Percentiles rank a stretch among this genome's conserved stretches.
Evolutionary conservation across 331 rosid genomes (phyloP).

Genomic region (Arachis monticola): DNA sequence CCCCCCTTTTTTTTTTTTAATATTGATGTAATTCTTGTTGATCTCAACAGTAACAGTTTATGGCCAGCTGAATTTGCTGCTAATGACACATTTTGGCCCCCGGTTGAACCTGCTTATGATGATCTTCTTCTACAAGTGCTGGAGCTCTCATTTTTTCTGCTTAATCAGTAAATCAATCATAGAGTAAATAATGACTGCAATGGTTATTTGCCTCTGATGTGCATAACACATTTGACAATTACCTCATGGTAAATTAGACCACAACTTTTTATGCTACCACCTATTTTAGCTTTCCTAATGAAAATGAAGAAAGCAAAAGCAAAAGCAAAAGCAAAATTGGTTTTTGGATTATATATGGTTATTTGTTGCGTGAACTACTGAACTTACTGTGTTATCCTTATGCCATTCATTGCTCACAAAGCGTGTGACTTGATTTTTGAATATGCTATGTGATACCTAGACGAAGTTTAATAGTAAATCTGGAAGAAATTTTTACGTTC

Average conservation of each 20-base stretch:
- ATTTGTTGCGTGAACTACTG: background rate
- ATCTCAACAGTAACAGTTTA: conserved; percentile 40
- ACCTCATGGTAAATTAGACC: background rate
- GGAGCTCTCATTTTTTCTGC: conserved; percentile 7
- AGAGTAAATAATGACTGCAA: conserved; percentile 1
- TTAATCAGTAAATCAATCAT: background rate
- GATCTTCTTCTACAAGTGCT: background rate
- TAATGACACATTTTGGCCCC: background rate
- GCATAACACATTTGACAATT: background rate
- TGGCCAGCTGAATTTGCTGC: conserved; percentile 21
- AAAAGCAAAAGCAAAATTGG: background rate
- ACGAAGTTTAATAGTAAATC: background rate
- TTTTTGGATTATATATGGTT: background rate
- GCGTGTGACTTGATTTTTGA: background rate
- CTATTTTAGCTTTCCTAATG: background rate
- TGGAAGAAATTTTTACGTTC: too few species aligned
- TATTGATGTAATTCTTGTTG: conserved; percentile 1
- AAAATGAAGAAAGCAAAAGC: conserved; percentile 1
- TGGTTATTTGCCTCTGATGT: background rate
- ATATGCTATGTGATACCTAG: too few species aligned
- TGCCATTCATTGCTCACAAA: conserved; percentile 1
- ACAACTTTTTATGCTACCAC: background rate
- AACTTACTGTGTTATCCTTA: background rate
- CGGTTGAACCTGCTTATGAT: background rate
- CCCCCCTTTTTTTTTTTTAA: too few species aligned